These are phyloP conservation scores for Tardiomyces blankii DNA, from an alignment of 1,139 yeast species.

Conservation along the genomic window DNA sequence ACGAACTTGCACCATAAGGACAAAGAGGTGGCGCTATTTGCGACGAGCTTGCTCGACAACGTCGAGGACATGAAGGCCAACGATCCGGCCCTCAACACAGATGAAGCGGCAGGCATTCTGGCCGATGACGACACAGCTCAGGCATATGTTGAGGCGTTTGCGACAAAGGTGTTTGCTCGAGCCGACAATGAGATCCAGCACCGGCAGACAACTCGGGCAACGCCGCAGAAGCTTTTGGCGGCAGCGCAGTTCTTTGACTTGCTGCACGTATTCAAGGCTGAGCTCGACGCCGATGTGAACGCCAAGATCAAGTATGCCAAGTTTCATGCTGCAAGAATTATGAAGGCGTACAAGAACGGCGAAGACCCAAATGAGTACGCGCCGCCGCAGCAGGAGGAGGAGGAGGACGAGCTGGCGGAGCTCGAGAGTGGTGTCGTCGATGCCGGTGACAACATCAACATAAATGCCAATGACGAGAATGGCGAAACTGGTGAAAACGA, in stretches of 20 bases:
- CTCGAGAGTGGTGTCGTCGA: background rate
- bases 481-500: background rate
- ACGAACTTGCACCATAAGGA: conserved; percentile 44
- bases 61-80: conserved; percentile 42
- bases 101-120: conserved; percentile 38
- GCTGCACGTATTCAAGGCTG: conserved; percentile 29
- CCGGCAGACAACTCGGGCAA: conserved; percentile 28
- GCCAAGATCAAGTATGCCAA: conserved; percentile 44
- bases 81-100: conserved; percentile 17
- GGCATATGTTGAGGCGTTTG: conserved; percentile 50
- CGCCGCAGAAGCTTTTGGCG: conserved; percentile 39
- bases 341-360: conserved; percentile 34
- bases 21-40: conserved; percentile 44
- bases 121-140: conserved; percentile 46
- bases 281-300: conserved; percentile 17
- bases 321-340: conserved; percentile 46
- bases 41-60: conserved; percentile 48
- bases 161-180: conserved; percentile 47
- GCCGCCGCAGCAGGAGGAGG: conserved; percentile 20
- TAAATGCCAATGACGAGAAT: conserved; percentile 1
- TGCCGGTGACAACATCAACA: conserved; percentile 1
- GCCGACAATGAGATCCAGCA: conserved; percentile 36
- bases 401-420: conserved; percentile 25
- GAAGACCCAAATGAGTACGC: conserved; percentile 43
- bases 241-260: conserved; percentile 39